Conservation (phyloP, 495 filamentous ascomycete genomes). For the Penicillium ochrochloron region DNA sequence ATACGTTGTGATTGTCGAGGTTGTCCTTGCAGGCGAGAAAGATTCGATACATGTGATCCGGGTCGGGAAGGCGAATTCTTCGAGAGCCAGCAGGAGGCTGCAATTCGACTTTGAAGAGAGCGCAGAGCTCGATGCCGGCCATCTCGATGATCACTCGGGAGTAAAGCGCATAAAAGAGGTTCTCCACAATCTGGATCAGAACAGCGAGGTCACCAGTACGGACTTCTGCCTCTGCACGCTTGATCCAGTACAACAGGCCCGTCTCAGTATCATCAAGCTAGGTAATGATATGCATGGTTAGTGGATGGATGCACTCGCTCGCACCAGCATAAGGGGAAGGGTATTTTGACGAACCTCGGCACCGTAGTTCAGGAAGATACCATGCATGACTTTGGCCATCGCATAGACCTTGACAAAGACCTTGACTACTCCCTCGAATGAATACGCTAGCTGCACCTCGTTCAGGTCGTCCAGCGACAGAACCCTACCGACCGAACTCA, state of each 20-base stretch:
- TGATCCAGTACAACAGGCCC: constrained; percentile 37
- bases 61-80: constrained; percentile 36
- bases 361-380: constrained; percentile 39
- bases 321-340: neutral
- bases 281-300: neutral
- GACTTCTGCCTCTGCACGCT: constrained; percentile 33
- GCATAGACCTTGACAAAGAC: constrained; percentile 42
- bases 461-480: constrained; percentile 27
- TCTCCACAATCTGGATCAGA: constrained; percentile 40
- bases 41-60: constrained; percentile 39
- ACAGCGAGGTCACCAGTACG: constrained; percentile 27
- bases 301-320: neutral
- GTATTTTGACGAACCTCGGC: constrained; percentile 33
- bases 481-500: constrained; percentile 12
- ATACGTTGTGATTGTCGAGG: constrained; percentile 37
- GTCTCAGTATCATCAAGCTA: constrained; percentile 36
- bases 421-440: constrained; percentile 29
- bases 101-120: constrained; percentile 28
- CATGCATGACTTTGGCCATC: constrained; percentile 42
- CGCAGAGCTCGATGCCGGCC: constrained; percentile 43
- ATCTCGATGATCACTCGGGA: constrained; percentile 44
- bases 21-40: constrained; percentile 38
- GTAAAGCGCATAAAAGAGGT: constrained; percentile 45
- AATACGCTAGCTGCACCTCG: constrained; percentile 23
- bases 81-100: constrained; percentile 17